Evolutionary conservation across 1,284 basidiomycete genomes (phyloP), one percentile per base, ranked within the genome.

Genomic region (Fomitopsis palustris): DNA sequence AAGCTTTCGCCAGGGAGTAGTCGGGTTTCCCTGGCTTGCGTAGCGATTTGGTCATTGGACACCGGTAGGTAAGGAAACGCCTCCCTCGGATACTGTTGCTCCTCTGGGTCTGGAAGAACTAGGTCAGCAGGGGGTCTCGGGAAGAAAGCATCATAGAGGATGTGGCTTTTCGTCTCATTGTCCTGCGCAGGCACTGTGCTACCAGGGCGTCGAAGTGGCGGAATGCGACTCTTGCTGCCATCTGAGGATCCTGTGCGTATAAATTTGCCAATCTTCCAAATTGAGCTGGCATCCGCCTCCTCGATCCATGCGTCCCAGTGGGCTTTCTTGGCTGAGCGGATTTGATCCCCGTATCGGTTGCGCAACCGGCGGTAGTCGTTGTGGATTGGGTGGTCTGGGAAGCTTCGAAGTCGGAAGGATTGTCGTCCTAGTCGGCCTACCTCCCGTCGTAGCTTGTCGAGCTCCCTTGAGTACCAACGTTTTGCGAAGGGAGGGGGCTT

Each of bases 241-340:
- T 79, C 75, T 0, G 70, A 60, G 0, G 66, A 41, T 0, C 69
- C 65, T 0, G 37, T 51, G 7, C 64, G 66, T 2, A 73, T 62
- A 43, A 70, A 76, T n/a, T 63, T 63, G 59, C 72, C 72, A 1
- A 73, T 72, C 0, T 58, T 71, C 73, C 74, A 81, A 0, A 78
- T 59, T 7, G 64, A 64, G 0, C 61, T 47, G 1, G 62, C 61
- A 2, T 67, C 61, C 0, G 71, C 59, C 0, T 68, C 61, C 31
- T 75, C 72, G 0, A 79, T 62, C 68, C 68, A 79, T 1, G 72
- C 67, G 1, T 62, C 55, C 74, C 75, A 77, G 61, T 72, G 71
- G n/a, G 75, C 64, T 0, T 61, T 60, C 54, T 77, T 80, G 0
- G 67, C 65, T 6, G 53, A 42, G 16, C 57, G 25, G 17, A 79